Conservation (phyloP, 1,284 basidiomycete genomes). For the Sphaerobolus stellatus region DNA sequence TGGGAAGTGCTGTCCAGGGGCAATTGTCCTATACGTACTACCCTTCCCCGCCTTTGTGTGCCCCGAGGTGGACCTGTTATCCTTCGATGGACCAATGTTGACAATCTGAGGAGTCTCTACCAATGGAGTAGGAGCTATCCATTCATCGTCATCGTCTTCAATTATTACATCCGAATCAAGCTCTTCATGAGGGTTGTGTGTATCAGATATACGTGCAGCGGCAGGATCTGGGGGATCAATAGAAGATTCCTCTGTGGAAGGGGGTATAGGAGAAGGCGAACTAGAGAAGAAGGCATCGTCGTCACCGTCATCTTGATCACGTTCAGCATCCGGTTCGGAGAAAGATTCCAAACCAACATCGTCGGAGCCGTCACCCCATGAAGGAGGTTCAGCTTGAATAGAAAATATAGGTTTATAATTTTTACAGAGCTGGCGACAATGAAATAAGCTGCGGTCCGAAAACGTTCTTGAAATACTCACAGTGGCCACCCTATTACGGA, state of each 20-base stretch:
- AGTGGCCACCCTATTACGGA: slow-evolving; percentile 69
- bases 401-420: slow-evolving; percentile 78
- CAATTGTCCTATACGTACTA: slow-evolving; percentile 1
- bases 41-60: slow-evolving; percentile 9
- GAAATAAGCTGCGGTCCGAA: slow-evolving; percentile 14
- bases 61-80: neutral
- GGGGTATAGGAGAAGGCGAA: slow-evolving; percentile 8
- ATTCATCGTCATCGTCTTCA: slow-evolving; percentile 18
- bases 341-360: slow-evolving; percentile 79
- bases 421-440: slow-evolving; percentile 42
- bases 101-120: neutral
- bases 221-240: slow-evolving; percentile 1
- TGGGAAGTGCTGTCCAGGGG: slow-evolving; percentile 9
- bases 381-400: slow-evolving; percentile 81
- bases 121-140: slow-evolving; percentile 13
- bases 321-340: slow-evolving; percentile 68
- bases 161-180: slow-evolving; percentile 4
- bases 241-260: slow-evolving; percentile 10
- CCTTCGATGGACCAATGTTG: neutral
- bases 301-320: slow-evolving; percentile 20
- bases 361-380: slow-evolving; percentile 73
- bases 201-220: neutral
- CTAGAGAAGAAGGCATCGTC: slow-evolving; percentile 16
- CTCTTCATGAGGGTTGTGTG: neutral
- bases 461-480: slow-evolving; percentile 42